Evolutionary conservation across 805 yeast genomes (phyloP).

Genomic region (Candida fluviatilis): DNA sequence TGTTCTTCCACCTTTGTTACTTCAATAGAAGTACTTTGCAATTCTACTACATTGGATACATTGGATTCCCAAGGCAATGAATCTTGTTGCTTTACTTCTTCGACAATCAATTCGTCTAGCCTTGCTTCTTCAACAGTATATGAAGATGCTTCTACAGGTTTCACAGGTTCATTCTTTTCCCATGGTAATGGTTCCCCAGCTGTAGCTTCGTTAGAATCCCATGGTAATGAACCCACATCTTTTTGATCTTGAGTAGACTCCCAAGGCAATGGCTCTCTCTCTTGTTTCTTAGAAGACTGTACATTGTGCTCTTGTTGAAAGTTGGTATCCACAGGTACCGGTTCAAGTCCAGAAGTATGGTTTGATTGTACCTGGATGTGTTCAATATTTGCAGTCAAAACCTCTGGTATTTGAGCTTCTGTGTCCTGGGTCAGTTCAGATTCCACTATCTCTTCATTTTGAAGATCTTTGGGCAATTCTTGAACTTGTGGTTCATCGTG

Average conservation of each 20-base stretch:
- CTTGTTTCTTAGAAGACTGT: too few relatives aligned
- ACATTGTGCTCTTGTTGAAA: too few relatives aligned
- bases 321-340: neutral
- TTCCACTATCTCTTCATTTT: too few relatives aligned
- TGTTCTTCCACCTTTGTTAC: too few relatives aligned
- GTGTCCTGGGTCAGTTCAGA: too few relatives aligned
- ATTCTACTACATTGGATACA: too few relatives aligned
- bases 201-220: too few relatives aligned
- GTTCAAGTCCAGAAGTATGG: neutral
- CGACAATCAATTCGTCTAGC: neutral
- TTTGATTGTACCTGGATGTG: neutral
- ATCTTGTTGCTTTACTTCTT: neutral
- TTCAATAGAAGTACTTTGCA: too few relatives aligned
- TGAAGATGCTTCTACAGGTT: neutral
- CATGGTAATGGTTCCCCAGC: neutral
- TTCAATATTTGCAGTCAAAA: neutral
- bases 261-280: neutral
- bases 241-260: too few relatives aligned
- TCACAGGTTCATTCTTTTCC: too few relatives aligned
- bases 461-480: too few relatives aligned
- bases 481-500: neutral
- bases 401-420: neutral
- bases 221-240: neutral
- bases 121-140: neutral
- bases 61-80: slow-evolving; percentile 1